Conservation (phyloP, 352 stramenopile species). For the Pythium vanterpoolii region DNA sequence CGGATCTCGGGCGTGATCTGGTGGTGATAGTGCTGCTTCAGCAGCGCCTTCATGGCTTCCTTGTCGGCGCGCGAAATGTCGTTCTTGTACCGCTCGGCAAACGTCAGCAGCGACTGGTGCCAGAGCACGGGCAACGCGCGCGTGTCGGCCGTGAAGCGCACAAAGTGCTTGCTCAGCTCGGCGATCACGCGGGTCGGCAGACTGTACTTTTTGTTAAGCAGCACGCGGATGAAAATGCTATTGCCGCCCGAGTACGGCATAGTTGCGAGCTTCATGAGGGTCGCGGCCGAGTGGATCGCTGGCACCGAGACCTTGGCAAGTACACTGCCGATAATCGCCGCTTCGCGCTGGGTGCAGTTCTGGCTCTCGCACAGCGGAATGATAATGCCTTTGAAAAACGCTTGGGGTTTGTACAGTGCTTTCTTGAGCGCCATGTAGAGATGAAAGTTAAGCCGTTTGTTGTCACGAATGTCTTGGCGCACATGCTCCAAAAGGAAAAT, state of each 20-base stretch:
- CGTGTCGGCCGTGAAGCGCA: conserved; percentile 87
- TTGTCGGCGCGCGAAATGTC: conserved; percentile 94
- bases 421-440: conserved; percentile 99
- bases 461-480: conserved; percentile 95
- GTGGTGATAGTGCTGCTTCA: conserved; percentile 91
- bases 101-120: conserved; percentile 98
- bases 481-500: conserved; percentile 97
- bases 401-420: conserved; percentile 98
- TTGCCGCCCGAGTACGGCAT: conserved; percentile 97
- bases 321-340: conserved; percentile 96
- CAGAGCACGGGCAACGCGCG: conserved; percentile 96
- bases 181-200: conserved; percentile 96
- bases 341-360: conserved; percentile 97
- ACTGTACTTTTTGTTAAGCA: conserved; percentile 99
- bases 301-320: conserved; percentile 98
- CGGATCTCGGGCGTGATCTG: conserved; percentile 99
- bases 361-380: conserved; percentile 94
- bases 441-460: conserved; percentile 99
- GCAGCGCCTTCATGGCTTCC: conserved; percentile 92
- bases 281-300: conserved; percentile 98
- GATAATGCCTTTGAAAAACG: conserved; percentile 99
- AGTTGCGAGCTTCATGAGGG: conserved; percentile 97
- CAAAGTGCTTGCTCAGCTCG: conserved; percentile 96
- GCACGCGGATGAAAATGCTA: conserved; percentile 97
- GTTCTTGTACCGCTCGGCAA: conserved; percentile 98